A percentile compares a stretch with the other conserved stretches of the same genome.
Evolutionary conservation across 2,329 filamentous ascomycete species (phyloP).

Genomic region (Ophiocordyceps camponoti-saundersi): DNA sequence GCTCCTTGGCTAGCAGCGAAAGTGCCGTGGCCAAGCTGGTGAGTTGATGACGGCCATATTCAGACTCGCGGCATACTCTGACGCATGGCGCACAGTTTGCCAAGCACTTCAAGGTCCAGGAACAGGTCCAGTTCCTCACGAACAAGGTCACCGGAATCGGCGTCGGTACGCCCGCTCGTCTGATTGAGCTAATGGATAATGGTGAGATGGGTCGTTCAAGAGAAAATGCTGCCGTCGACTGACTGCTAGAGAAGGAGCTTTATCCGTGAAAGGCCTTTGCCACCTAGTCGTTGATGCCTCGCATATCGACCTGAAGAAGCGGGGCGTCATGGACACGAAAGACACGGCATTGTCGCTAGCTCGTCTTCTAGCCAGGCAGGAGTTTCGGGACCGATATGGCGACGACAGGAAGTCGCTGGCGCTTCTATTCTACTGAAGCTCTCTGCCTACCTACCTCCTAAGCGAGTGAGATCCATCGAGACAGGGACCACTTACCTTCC

Average conservation of each 20-base stretch:
- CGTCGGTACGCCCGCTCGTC: constrained; percentile 72
- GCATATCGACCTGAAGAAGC: constrained; percentile 87
- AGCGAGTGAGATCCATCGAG: background rate
- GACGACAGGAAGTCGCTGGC: constrained; percentile 39
- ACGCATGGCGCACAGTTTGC: constrained; percentile 47
- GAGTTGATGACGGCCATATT: constrained; percentile 6
- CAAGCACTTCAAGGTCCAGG: constrained; percentile 91
- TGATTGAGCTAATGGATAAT: constrained; percentile 69
- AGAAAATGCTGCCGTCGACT: background rate
- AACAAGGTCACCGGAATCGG: constrained; percentile 61
- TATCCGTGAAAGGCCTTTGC: constrained; percentile 56
- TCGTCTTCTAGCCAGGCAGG: constrained; percentile 51
- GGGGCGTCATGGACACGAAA: constrained; percentile 87
- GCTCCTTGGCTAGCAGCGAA: constrained; percentile 66
- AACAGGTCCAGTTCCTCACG: constrained; percentile 63
- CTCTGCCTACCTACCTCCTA: background rate
- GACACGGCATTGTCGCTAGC: constrained; percentile 74
- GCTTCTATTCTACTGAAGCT: constrained; percentile 44
- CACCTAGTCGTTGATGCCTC: constrained; percentile 80
- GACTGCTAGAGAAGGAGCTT: constrained; percentile 26
- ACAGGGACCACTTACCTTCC: background rate
- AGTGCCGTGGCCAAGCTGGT: constrained; percentile 67
- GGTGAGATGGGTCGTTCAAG: constrained; percentile 30
- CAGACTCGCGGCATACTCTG: constrained; percentile 1
- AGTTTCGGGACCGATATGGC: constrained; percentile 55